Base-by-base conservation (phyloP, 768 basidiomycete species). In the Trametopsis cervina region DNA sequence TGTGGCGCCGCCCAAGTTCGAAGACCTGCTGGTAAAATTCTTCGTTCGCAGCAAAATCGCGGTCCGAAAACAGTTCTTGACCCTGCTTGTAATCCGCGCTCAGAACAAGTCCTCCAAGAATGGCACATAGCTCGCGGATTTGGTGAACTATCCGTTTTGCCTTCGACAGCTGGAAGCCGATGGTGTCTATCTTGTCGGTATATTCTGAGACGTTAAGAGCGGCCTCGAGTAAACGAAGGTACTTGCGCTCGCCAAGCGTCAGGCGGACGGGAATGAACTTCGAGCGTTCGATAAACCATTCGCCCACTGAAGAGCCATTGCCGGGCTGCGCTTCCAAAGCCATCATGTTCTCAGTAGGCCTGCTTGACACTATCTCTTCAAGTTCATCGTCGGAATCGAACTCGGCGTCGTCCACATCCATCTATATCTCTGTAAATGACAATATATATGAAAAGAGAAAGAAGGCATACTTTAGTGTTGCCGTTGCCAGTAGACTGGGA, bases 71-170 rank as follows among this genome's bases (percentile, higher is more conserved):
- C 13, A 92, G 74, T 53, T 89, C 85, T 56, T 92, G 89, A n/a
- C 89, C 89, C 53, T 78, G 76, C 64, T 89, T 91, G 62, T 92
- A 92, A 64, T 92, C 88, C 12, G 88, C 85, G 7, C 86, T 81
- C 15, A 92, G 71, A 35, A 92, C 67, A 18, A 92, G 70, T 1
- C 89, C 89, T 11, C 88, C 89, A 69, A 92, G 79, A 59, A 92
- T 89, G 2, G 89, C 85, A 56, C 89, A 92, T 2, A 92, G 73
- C 59, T 91, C 89, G 27, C 85, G 78, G 55, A 92, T 89, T 60
- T 91, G 89, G 46, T 83, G 75, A 2, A 92, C 89, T 38, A 91
- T 89, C 6, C 89, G 79, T 61, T 89, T 89, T n/a, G 88, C 77
- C 62, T 90, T 92, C 23, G 83, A 85, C 25, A 85, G 67, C 4